Conservation (phyloP, 2,329 filamentous ascomycete species). For the Paecilomyces sp. region DNA sequence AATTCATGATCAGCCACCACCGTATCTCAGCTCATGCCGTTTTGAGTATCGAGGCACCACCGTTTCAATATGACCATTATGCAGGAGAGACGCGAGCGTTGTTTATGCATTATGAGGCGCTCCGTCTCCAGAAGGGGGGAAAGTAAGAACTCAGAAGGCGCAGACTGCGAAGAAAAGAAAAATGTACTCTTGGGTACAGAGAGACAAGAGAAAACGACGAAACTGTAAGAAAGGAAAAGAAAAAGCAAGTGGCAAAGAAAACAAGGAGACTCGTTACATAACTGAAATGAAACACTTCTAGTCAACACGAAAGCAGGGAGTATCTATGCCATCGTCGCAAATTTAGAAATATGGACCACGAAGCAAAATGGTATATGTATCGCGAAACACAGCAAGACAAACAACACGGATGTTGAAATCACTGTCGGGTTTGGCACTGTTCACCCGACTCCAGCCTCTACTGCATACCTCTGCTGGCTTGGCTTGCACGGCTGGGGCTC, state of each 20-base stretch:
- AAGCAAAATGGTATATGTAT: background rate
- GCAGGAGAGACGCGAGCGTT: background rate
- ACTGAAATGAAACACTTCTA: constrained; percentile 3
- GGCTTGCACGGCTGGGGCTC: constrained; percentile 63
- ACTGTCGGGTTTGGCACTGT: background rate
- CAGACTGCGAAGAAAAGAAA: background rate
- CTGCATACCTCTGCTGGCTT: constrained; percentile 39
- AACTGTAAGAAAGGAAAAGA: constrained; percentile 1
- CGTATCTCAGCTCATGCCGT: background rate
- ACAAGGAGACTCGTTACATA: constrained; percentile 3
- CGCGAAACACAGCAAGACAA: background rate
- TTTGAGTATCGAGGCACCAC: background rate
- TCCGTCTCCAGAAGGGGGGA: background rate
- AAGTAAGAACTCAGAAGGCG: background rate
- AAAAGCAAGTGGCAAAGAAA: constrained; percentile 2
- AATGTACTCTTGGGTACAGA: background rate
- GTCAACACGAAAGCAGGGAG: constrained; percentile 1
- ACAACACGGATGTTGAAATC: background rate
- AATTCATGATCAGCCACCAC: background rate
- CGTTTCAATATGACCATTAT: background rate
- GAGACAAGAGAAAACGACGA: background rate
- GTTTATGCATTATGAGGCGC: background rate
- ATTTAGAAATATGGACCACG: background rate
- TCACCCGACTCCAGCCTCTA: constrained; percentile 8
- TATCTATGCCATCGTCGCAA: constrained; percentile 1